Base-by-base conservation (phyloP, 495 filamentous ascomycete genomes). In the Aspergillus sclerotiicarbonarius region DNA sequence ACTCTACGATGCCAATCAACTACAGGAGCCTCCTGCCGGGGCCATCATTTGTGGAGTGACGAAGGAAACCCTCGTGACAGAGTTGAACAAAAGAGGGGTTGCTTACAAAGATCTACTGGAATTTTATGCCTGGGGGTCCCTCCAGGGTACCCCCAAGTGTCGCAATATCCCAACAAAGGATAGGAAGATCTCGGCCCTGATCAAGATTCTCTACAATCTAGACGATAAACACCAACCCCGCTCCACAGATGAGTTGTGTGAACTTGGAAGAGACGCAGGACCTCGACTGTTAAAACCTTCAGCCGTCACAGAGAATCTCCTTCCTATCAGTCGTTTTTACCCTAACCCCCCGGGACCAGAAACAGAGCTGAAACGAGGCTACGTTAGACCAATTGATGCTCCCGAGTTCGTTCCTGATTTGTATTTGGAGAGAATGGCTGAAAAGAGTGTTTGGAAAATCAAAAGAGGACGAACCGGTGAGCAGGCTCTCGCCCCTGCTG, bases 121-220 rank as follows among this genome's bases (percentile, higher is more conserved):
- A 5, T 25, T 25, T 25, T 5, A 25, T 25, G 5, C 2, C 25
- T 25, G 25, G 25, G 25, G 25, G 5, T n/a, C n/a, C n/a, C n/a
- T n/a, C n/a, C n/a, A n/a, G n/a, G n/a, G n/a, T n/a, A n/a, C n/a
- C n/a, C n/a, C n/a, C n/a, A n/a, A n/a, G n/a, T n/a, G n/a, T n/a
- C n/a, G n/a, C n/a, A n/a, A n/a, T n/a, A n/a, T n/a, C n/a, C n/a
- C n/a, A n/a, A n/a, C n/a, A n/a, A n/a, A 25, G 25, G 25, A 25
- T 25, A 5, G 2, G 25, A 41, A 9, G 8, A 9, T 63, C 7
- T 16, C 25, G 7, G 19, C 16, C 1, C 20, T 76, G 19, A 64
- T 46, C 41, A 76, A 75, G 46, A 43, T 72, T 7, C 51, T 71
- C 21, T 76, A 69, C 20, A 58, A 74, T 25, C 60, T 62, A 50